phyloP scores from a whole-genome alignment of 148 eudicot genomes.

The Chenopodium quinoa region DNA sequence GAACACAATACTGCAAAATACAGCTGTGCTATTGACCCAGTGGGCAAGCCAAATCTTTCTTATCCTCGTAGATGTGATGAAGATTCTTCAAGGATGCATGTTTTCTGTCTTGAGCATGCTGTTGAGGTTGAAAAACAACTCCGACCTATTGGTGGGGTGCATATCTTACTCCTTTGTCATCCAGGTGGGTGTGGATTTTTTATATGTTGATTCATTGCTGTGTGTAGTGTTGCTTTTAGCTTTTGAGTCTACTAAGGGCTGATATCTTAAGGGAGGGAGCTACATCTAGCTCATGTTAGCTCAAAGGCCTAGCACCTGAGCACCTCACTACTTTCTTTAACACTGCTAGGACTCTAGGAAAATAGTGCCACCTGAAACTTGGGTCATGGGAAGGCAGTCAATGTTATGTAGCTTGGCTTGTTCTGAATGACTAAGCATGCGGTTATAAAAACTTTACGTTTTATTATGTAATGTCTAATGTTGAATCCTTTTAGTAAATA shows the following conservation, averaged over 20 bases:
- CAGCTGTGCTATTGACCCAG: conserved; percentile 22
- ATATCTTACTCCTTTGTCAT: conserved; percentile 82
- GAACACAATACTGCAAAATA: conserved; percentile 17
- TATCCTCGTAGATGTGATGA: conserved; percentile 50
- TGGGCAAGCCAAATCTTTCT: conserved; percentile 29
- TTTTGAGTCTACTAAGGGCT: not conserved
- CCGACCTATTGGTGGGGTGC: conserved; percentile 71
- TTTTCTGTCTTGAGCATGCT: conserved; percentile 97
- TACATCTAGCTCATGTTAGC: not conserved
- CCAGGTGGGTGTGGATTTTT: conserved; percentile 54
- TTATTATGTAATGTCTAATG: no score
- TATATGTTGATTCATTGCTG: not conserved
- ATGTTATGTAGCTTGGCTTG: no score
- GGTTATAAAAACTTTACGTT: no score
- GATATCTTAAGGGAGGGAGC: not conserved
- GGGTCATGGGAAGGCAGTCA: not conserved
- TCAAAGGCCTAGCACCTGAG: not conserved
- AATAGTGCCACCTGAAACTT: not conserved
- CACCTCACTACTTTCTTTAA: not conserved
- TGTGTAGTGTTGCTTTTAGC: not conserved
- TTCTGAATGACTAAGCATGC: no score
- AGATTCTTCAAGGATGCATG: conserved; percentile 87
- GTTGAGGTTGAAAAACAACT: conserved; percentile 71
- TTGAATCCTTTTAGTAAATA: no score
- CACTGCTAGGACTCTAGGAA: not conserved